Evolutionary conservation across 1,139 yeast species (phyloP), one percentile per base, ranked within the genome.

Genomic region (Blastobotrys proliferans): DNA sequence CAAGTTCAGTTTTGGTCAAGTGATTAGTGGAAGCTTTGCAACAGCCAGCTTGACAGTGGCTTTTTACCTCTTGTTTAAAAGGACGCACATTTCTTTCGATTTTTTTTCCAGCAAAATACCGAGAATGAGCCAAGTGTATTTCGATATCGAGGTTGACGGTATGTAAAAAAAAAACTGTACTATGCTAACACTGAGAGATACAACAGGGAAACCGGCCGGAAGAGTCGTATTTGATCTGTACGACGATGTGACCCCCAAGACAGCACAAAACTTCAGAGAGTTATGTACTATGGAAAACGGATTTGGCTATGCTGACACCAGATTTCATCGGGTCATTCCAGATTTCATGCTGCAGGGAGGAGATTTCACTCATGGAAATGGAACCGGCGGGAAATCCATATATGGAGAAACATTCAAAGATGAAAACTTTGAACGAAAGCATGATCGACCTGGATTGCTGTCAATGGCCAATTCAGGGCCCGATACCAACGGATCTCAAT

Each of bases 391-490:
- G 71, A 88, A 88, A 77, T 87, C 97, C 59, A 90, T 90, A 79
- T 90, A 90, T 78, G 97, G 97, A 66, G 82, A 78, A 63, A 84
- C 83, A 74, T 90, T 90, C 72, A 82, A 94, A 52, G 97, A 90
- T 66, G 97, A 90, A 79, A 88, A 90, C 87, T 90, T 90, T 68
- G 52, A 67, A 70, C 77, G 74, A 77, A 83, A 67, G 67, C 97
- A 90, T 81, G 78, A 76, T 73, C 83, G 76, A 72, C 96, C 97
- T 61, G 96, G 96, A 73, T 78, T 88, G 62, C 79, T 90, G 68
- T 86, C 95, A 60, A 90, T 90, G 97, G 97, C 97, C 69, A 90
- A 90, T 66, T 96, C 97, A 60, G 97, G 97, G 66, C 96, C 96
- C 72, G 87, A 88, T 90, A 90, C 97, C 80, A 90, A 90, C 76